A percentile compares a stretch with the other conserved stretches of the same genome.
Evolutionary conservation across 345 rosid genomes (phyloP).

Genomic region (Eucalyptus cloeziana): DNA sequence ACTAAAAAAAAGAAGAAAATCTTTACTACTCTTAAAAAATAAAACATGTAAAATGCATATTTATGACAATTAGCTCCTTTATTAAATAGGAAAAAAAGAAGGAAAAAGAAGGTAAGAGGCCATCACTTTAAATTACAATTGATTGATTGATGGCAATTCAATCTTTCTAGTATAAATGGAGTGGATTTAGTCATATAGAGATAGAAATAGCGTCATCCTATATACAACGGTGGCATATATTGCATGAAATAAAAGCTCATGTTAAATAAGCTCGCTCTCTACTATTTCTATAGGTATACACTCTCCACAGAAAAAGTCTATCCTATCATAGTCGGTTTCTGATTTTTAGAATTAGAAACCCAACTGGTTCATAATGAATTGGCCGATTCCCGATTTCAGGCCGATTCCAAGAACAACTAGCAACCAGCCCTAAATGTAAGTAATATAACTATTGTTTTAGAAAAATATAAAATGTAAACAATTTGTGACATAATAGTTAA

Average conservation of each 20-base stretch:
- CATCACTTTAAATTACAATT: background rate
- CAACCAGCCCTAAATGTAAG: background rate
- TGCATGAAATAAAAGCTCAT: background rate
- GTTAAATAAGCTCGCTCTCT: background rate
- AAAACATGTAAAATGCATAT: background rate
- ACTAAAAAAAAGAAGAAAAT: no score
- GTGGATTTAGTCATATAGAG: no score
- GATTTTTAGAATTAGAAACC: background rate
- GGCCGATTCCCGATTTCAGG: accelerated
- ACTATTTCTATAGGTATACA: background rate
- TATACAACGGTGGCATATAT: background rate
- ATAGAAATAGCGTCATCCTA: no score
- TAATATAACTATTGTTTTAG: background rate
- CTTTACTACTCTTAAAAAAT: no score
- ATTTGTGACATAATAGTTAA: background rate
- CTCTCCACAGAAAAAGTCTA: background rate
- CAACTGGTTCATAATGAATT: background rate
- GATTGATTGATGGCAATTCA: background rate
- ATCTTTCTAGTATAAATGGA: no score
- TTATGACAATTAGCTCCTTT: background rate
- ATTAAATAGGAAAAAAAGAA: no score
- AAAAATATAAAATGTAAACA: background rate
- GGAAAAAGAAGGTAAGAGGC: background rate
- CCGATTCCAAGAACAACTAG: background rate
- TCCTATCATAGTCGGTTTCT: background rate